Evolutionary conservation across 2,329 filamentous ascomycete genomes (phyloP).

Genomic region (Trichoderma gracile): DNA sequence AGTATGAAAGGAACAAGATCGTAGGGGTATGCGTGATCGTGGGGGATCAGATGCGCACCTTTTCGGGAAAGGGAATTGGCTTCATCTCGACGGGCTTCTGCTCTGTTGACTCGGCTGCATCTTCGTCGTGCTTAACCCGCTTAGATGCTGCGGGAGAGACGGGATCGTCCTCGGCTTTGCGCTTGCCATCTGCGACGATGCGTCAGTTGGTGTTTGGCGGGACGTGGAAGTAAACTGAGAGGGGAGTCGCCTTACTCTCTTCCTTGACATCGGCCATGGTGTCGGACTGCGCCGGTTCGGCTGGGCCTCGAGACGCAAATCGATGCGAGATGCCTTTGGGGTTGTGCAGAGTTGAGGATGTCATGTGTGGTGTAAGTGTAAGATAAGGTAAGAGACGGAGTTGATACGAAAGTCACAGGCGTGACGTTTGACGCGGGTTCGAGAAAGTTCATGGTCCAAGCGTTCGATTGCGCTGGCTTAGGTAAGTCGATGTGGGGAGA

Average conservation of each 20-base stretch:
- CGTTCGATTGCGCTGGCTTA: conserved; percentile 16
- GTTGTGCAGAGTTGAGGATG: conserved; percentile 7
- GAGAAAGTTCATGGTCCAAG: conserved; percentile 8
- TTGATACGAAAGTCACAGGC: not conserved
- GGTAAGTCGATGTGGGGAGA: not conserved
- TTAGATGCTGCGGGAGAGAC: conserved; percentile 63
- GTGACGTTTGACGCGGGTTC: conserved; percentile 9
- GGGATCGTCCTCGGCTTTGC: conserved; percentile 70
- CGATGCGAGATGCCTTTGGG: not conserved
- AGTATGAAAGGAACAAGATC: too few species aligned
- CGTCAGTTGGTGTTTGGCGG: not conserved
- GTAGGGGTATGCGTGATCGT: too few species aligned
- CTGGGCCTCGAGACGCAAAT: not conserved
- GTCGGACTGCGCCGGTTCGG: not conserved
- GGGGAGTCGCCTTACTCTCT: conserved; percentile 39
- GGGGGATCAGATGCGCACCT: too few species aligned
- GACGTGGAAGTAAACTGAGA: not conserved
- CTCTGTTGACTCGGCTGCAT: conserved; percentile 33
- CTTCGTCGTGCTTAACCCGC: conserved; percentile 56
- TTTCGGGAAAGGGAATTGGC: conserved; percentile 85
- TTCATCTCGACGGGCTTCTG: conserved; percentile 56
- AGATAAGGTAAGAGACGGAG: not conserved
- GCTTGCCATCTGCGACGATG: conserved; percentile 57
- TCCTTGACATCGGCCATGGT: conserved; percentile 40
- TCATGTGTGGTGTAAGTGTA: not conserved